phyloP scores from a whole-genome alignment of 2,329 filamentous ascomycete genomes.

The Arachnomyces sp. region DNA sequence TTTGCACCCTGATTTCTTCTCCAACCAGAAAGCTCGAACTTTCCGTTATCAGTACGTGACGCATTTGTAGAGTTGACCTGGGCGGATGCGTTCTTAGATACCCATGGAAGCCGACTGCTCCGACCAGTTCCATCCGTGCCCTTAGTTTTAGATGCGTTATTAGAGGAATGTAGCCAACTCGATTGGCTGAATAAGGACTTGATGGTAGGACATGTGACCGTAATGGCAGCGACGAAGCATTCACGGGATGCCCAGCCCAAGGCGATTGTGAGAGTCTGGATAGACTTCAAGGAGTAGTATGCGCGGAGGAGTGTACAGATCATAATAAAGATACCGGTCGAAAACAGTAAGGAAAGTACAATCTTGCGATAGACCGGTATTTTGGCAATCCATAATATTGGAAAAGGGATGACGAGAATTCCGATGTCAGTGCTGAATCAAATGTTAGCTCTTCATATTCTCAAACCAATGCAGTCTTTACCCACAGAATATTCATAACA shows the following conservation, averaged over 20 bases:
- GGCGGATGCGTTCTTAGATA: no score
- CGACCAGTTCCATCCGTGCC: no score
- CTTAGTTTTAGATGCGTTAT: no score
- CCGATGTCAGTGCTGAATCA: conserved; percentile 13
- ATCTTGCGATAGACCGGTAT: conserved; percentile 12
- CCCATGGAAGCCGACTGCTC: no score
- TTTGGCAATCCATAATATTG: conserved; percentile 12
- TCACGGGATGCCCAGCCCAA: background rate
- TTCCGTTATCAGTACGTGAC: no score
- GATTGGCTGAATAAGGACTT: background rate
- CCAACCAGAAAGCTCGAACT: no score
- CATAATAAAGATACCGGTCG: background rate
- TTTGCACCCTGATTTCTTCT: no score
- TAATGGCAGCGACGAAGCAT: background rate
- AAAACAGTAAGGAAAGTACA: conserved; percentile 7
- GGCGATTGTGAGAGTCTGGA: background rate
- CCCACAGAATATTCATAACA: conserved; percentile 13
- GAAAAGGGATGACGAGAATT: conserved; percentile 14
- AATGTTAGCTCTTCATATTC: no score
- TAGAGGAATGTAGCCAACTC: background rate
- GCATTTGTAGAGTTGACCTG: no score
- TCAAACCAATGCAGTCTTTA: background rate
- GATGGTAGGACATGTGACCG: background rate
- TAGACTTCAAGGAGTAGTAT: background rate
- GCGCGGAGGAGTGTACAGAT: background rate